Evolutionary conservation across 306 rosid species (phyloP), one percentile per base, ranked within the genome.

Genomic region (Gastrolobium bilobum): DNA sequence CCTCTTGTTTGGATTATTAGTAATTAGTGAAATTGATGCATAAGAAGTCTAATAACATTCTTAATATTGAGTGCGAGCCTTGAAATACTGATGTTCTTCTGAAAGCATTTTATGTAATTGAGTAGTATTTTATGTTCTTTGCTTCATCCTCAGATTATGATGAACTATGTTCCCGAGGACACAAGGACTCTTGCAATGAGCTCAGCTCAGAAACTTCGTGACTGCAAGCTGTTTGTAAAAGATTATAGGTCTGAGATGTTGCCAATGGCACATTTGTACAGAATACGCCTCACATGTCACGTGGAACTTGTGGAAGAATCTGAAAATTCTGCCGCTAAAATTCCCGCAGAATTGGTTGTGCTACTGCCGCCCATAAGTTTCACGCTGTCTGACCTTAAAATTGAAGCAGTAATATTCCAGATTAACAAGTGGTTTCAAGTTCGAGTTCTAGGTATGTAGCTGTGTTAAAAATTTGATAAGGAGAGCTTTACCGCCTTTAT

Each of bases 141-240:
- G 83, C 91, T 95, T 65, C 96, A 92, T 64, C 98, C 96, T 10
- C 92, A 81, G 59, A 90, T 87, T 70, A 88, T 87, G 94, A 61
- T 79, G 51, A 84, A 57, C 79, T 77, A 85, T 48, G 86, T 75
- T 7, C 85, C 91, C 37, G 90, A 83, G 78, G 88, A 67, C 73
- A 87, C 83, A 46, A 88, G 90, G 84, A 87, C 59, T 78, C 79
- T 81, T 34, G 97, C 90, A 13, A 68, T 84, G 71, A 84, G 84
- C 84, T 86, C 95, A 5, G 93, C 94, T 37, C 88, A 87, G 64
- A 95, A 91, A 79, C 94, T 95, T 71, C 84, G 92, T 48, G 98
- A 95, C 87, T 95, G 98, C 96, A 95, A 95, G 89, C 99, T 92
- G 87, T 95, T 92, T 76, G 89, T 91, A 48, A 95, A 92, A 86